Evolutionary conservation across 1,139 yeast genomes (phyloP), one percentile per base, ranked within the genome.

Genomic region (Komagataea norvegica): DNA sequence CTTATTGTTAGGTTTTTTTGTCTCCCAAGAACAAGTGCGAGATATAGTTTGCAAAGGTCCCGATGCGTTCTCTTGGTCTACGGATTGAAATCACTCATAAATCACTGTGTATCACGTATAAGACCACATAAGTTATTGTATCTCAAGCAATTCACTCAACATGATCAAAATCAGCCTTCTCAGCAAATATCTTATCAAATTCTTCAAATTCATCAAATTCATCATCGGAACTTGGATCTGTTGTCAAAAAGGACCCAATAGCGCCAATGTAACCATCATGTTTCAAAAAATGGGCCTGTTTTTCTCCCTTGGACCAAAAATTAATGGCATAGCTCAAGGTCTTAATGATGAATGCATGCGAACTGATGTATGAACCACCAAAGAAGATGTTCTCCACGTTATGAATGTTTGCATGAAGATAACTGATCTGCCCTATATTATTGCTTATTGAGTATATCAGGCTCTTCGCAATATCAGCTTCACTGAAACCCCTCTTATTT

Each of bases 261-360:
- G 95, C 87, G 5, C 99, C 99, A 43, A 91, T 68, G 56, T 88
- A 91, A 0, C 98, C 97, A 59, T 91, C 99, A 56, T 91, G 99
- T 43, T 95, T 77, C 46, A 91, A 67, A 59, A 91, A 91, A 59
- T 88, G 91, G 23, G 96, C 94, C 49, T 79, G 75, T 73, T 88
- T 89, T 35, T 77, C 84, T 15, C 96, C 96, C 43, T 81, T 71
- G 3, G 96, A 86, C 99, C 99, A 91, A 68, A 91, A 93, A 53
- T 86, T 80, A 45, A 91, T 93, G 19, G 98, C 98, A 63, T 81
- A 89, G 46, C 93, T 80, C 47, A 91, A 65, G 0, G 98, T 91
- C 56, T 91, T 87, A 70, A 91, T 91, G 8, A 97, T 91, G 55
- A 88, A 95, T 47, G 84, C 79, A 63, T 91, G 99, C 25, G 96